These are phyloP conservation scores for Parsonsia alboflavescens DNA, from an alignment of 257 asterid species.

Conservation along the genomic window DNA sequence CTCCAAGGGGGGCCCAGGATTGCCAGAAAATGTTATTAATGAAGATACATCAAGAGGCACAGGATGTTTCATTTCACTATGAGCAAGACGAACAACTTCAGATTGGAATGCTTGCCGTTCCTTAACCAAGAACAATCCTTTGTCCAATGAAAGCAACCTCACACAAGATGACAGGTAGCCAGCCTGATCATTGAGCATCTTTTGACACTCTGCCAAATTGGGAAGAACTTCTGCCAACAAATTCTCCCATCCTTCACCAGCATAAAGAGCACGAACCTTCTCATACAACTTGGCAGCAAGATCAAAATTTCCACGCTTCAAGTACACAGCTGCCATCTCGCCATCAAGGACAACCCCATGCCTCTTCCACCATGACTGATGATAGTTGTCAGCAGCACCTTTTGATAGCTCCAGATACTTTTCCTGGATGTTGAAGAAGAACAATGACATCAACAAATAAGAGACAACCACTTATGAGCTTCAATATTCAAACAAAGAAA, in stretches of 20 bases:
- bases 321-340: constrained; percentile 90
- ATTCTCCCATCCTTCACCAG: constrained; percentile 99
- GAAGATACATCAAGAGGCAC: constrained; percentile 97
- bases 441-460: background rate
- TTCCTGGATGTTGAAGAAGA: constrained; percentile 41
- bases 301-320: constrained; percentile 73
- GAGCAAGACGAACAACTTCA: constrained; percentile 94
- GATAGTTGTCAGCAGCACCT: constrained; percentile 97
- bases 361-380: constrained; percentile 98
- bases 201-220: constrained; percentile 91
- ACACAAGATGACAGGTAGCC: constrained; percentile 98
- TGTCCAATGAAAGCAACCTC: constrained; percentile 83
- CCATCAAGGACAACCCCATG: constrained; percentile 99
- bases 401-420: constrained; percentile 85
- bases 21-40: constrained; percentile 86
- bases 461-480: background rate
- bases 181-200: constrained; percentile 86
- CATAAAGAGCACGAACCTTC: constrained; percentile 98
- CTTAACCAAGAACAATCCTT: constrained; percentile 70
- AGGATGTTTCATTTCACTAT: constrained; percentile 91
- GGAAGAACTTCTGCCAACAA: constrained; percentile 97
- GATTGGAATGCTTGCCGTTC: constrained; percentile 95
- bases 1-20: constrained; percentile 83
- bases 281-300: constrained; percentile 87
- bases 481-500: background rate